A percentile compares a stretch with the other conserved stretches of the same genome.
Evolutionary conservation across 78 protist species (phyloP).

Genomic region (Dictyostelium brefeldianum): DNA sequence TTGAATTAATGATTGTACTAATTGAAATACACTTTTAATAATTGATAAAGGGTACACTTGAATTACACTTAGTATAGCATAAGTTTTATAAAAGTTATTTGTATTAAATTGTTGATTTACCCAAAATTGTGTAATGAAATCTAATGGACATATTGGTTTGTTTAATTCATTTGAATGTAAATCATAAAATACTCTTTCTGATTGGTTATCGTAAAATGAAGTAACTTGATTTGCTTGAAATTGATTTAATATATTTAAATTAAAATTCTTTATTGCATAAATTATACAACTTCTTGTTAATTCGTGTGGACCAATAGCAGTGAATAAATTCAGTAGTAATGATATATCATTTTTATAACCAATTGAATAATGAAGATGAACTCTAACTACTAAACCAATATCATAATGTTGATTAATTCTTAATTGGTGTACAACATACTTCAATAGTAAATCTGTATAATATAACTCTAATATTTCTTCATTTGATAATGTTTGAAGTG

Average conservation of each 20-base stretch:
- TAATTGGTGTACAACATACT: background rate
- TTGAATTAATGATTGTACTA: background rate
- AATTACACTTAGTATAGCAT: background rate
- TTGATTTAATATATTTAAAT: background rate
- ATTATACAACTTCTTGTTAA: background rate
- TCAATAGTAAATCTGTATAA: background rate
- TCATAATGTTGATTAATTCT: background rate
- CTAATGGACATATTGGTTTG: background rate
- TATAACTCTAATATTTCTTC: background rate
- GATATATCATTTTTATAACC: background rate
- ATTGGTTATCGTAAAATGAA: background rate
- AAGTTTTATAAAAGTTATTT: background rate
- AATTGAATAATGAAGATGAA: background rate
- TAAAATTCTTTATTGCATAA: background rate
- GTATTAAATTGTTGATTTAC: background rate
- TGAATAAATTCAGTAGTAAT: too few species aligned
- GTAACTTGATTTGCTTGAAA: background rate
- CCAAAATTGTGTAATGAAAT: background rate
- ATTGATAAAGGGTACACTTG: background rate
- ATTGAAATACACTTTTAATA: background rate
- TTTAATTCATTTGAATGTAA: background rate
- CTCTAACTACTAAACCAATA: background rate
- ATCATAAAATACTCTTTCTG: background rate
- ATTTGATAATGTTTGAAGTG: background rate
- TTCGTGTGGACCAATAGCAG: background rate